A percentile compares a stretch with the other conserved stretches of the same genome.
These are phyloP conservation scores for Adansonia madagascariensis DNA, from an alignment of 441 rosid species.

Conservation along the genomic window DNA sequence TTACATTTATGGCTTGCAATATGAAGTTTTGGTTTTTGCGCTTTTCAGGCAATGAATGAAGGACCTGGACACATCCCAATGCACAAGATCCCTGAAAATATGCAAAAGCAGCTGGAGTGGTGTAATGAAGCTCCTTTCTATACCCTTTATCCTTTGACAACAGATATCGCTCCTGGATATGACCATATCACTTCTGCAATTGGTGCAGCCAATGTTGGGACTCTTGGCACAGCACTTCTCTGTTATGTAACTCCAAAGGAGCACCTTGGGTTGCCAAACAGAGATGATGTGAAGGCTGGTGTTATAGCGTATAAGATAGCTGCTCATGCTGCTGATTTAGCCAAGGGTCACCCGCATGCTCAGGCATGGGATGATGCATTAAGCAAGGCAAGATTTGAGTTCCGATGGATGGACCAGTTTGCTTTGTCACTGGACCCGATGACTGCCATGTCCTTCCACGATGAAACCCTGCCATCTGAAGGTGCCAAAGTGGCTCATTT, in stretches of 20 bases:
- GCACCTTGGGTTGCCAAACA: constrained; percentile 94
- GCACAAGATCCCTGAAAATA: constrained; percentile 98
- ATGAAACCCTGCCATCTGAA: constrained; percentile 92
- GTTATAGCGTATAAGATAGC: constrained; percentile 95
- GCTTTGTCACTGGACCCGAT: constrained; percentile 93
- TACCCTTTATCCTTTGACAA: constrained; percentile 93
- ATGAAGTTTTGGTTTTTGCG: neutral
- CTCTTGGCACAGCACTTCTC: constrained; percentile 97
- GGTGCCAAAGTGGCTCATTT: constrained; percentile 99
- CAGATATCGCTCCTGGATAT: constrained; percentile 95
- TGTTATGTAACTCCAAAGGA: constrained; percentile 97
- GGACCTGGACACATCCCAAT: constrained; percentile 95
- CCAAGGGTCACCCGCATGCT: constrained; percentile 90
- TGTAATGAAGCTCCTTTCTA: constrained; percentile 99
- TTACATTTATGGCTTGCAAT: neutral
- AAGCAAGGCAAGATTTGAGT: constrained; percentile 95
- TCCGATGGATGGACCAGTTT: constrained; percentile 98
- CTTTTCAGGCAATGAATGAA: constrained; percentile 89
- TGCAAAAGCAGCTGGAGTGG: constrained; percentile 98
- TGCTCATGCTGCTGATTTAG: constrained; percentile 97
- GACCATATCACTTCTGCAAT: constrained; percentile 99
- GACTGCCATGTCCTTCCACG: constrained; percentile 99
- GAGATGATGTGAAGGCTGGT: constrained; percentile 97
- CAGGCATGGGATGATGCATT: constrained; percentile 97
- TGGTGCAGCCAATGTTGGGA: constrained; percentile 98